phyloP scores from a whole-genome alignment of 2,329 filamentous ascomycete species.

The Westerdykella aurantiaca region DNA sequence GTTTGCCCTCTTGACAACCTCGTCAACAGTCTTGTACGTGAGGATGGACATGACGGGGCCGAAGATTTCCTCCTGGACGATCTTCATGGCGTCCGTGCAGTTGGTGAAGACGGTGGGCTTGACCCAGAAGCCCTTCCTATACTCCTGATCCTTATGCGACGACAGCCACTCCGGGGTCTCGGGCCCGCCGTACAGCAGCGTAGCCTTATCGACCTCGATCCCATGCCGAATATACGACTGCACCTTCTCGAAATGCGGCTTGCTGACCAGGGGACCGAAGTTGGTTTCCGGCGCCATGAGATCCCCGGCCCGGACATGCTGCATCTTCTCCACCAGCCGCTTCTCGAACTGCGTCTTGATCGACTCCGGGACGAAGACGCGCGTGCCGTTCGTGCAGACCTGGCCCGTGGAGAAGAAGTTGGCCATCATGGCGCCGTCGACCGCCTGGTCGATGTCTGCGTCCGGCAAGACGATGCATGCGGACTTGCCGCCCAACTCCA shows the following conservation, averaged over 20 bases:
- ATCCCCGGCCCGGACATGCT: slow-evolving; percentile 64
- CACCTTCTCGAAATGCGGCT: slow-evolving; percentile 71
- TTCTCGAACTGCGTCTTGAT: slow-evolving; percentile 65
- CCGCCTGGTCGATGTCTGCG: slow-evolving; percentile 71
- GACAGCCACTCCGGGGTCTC: slow-evolving; percentile 51
- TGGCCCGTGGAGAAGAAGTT: slow-evolving; percentile 91
- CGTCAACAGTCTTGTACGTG: slow-evolving; percentile 63
- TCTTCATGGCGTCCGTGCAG: slow-evolving; percentile 76
- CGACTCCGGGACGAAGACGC: slow-evolving; percentile 69
- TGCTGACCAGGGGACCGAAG: slow-evolving; percentile 76
- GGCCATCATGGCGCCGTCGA: slow-evolving; percentile 85
- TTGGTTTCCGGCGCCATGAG: slow-evolving; percentile 69
- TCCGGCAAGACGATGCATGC: slow-evolving; percentile 76
- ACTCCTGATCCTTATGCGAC: slow-evolving; percentile 33
- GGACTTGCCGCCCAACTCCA: slow-evolving; percentile 87
- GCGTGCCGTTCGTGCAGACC: slow-evolving; percentile 87
- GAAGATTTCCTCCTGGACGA: slow-evolving; percentile 80
- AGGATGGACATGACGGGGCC: slow-evolving; percentile 81
- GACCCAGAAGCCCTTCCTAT: slow-evolving; percentile 71
- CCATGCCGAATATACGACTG: slow-evolving; percentile 70
- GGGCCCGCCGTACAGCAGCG: slow-evolving; percentile 64
- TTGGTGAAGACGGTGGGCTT: slow-evolving; percentile 78
- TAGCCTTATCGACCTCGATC: slow-evolving; percentile 66
- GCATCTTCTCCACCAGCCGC: slow-evolving; percentile 63
- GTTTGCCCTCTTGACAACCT: slow-evolving; percentile 69